phyloP scores from a whole-genome alignment of 176 grass and related monocot species.

The Rhynchospora tenuis region DNA sequence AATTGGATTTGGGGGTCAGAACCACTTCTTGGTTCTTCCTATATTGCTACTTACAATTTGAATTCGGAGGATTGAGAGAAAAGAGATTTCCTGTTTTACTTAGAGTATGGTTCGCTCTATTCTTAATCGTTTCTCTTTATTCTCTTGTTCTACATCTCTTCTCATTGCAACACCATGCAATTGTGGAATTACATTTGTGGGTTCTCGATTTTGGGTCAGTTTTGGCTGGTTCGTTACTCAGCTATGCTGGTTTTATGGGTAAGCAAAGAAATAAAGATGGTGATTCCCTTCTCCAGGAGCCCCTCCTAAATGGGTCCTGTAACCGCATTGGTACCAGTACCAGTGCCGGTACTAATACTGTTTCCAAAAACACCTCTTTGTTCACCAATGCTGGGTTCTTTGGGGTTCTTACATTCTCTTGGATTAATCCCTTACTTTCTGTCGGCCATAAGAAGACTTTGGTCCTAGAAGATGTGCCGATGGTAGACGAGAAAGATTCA shows the following conservation, averaged over 20 bases:
- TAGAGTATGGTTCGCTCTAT: conserved; percentile 64
- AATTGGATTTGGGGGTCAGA: conserved; percentile 37
- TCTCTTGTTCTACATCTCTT: conserved; percentile 25
- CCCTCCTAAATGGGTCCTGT: conserved; percentile 49
- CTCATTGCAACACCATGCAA: not conserved
- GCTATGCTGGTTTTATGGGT: conserved; percentile 37
- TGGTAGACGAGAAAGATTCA: conserved; percentile 33
- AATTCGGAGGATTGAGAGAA: conserved; percentile 29
- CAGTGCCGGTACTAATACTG: not conserved
- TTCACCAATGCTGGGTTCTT: conserved; percentile 51
- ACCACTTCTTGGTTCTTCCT: conserved; percentile 54
- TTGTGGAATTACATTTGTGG: conserved; percentile 28
- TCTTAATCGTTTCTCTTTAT: conserved; percentile 41
- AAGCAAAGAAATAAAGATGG: not conserved
- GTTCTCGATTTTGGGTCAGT: conserved; percentile 45
- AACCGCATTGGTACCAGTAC: not conserved
- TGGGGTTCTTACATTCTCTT: conserved; percentile 60
- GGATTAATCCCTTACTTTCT: conserved; percentile 59
- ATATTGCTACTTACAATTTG: conserved; percentile 42
- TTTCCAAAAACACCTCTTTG: conserved; percentile 16
- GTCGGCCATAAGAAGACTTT: conserved; percentile 50
- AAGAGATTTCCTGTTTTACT: conserved; percentile 43
- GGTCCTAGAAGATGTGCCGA: conserved; percentile 57
- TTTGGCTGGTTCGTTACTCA: conserved; percentile 20
- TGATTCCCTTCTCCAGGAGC: conserved; percentile 41